These are phyloP conservation scores for Eimeria maxima DNA, from an alignment of 169 alveolate genomes.

Conservation along the genomic window DNA sequence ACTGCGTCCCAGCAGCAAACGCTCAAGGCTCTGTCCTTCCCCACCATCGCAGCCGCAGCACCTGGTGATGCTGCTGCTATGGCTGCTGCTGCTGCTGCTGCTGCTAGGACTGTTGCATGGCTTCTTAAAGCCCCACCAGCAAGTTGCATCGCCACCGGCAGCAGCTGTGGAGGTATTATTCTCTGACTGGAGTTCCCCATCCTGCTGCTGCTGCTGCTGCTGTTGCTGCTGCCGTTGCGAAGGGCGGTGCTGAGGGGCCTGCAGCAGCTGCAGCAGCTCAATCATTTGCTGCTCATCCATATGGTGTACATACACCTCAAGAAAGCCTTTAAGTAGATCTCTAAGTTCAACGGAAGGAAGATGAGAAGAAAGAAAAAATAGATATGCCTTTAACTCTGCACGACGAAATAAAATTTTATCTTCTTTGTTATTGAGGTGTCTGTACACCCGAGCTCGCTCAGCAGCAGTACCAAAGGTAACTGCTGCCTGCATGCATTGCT, in stretches of 20 bases:
- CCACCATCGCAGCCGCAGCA: slow-evolving; percentile 38
- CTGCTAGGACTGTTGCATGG: background rate
- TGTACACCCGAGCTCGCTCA: slow-evolving; percentile 59
- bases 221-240: background rate
- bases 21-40: background rate
- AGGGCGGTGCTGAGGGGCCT: background rate
- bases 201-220: background rate
- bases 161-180: background rate
- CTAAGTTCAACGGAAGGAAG: slow-evolving; percentile 41
- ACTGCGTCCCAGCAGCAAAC: slow-evolving; percentile 13
- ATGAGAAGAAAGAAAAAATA: slow-evolving; percentile 12
- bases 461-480: slow-evolving; percentile 10
- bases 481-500: slow-evolving; percentile 56
- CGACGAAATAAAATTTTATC: background rate
- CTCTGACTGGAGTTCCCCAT: background rate
- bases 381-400: slow-evolving; percentile 23
- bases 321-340: background rate
- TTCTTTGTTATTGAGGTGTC: slow-evolving; percentile 13
- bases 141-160: background rate
- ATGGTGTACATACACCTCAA: background rate
- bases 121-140: slow-evolving; percentile 23
- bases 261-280: slow-evolving; percentile 37
- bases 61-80: slow-evolving; percentile 12
- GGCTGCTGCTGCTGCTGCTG: slow-evolving; percentile 24
- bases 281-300: slow-evolving; percentile 42